Evolutionary conservation across 305 asterid genomes (phyloP), one percentile per base, ranked within the genome.

Genomic region (Rubia balearica): DNA sequence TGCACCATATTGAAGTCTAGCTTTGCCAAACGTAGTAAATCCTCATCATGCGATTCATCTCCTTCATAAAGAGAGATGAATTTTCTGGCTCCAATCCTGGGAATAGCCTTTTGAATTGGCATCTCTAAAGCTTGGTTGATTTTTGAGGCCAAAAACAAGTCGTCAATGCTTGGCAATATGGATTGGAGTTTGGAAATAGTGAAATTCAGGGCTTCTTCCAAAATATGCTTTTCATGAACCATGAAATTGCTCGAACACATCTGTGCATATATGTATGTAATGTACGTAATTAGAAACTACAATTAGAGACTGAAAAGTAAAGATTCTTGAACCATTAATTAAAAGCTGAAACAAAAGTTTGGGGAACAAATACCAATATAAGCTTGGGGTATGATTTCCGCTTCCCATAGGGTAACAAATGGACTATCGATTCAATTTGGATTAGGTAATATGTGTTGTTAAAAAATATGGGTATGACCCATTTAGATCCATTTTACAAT

Each of bases 1-100:
- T 80, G 85, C 9, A 84, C 43, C 0, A 71, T 60, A 72, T 82
- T 82, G 57, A 80, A 84, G 65, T 84, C 88, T 74, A 80, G n/a
- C 75, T 82, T 80, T 16, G 84, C 81, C 30, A 80, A 83, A 14
- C 30, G 77, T 57, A 82, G 79, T 8, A 85, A 9, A 14, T 14
- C 14, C 68, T 33, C 61, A 63, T 75, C 73, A 38, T 61, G 84
- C 6, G 71, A 61, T 40, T 43, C 62, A 5, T 68, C 61, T 45
- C 76, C 60, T 27, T 71, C 64, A 19, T 82, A 82, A 38, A 80
- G 17, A 36, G 82, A 49, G 1, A 82, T 73, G 14, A 71, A 80
- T 5, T 55, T 70, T 61, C 76, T 74, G 7, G 85, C 81, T 24
- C 68, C 82, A 0, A 82, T 42, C 43, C 89, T 76, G 7, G 78